These are phyloP conservation scores for Kentomonas sorsogonicus DNA, from an alignment of 208 protist genomes.

Conservation along the genomic window DNA sequence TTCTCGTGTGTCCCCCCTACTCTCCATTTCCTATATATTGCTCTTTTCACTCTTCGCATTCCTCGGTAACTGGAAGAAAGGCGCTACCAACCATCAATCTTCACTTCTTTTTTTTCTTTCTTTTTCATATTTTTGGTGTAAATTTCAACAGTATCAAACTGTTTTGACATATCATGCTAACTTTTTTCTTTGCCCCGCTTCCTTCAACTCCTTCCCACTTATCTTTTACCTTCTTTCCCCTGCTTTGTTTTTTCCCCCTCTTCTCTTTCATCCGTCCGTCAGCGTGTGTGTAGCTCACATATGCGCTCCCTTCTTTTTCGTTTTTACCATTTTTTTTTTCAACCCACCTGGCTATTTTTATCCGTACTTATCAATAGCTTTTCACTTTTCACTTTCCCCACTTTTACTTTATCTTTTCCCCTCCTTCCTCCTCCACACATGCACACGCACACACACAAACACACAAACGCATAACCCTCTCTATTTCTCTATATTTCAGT, in stretches of 20 bases:
- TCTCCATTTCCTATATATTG: too few species aligned
- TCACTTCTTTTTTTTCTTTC: constrained; percentile 7
- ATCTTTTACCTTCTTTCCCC: too few species aligned
- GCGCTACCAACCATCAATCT: too few species aligned
- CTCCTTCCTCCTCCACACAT: background rate
- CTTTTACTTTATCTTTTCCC: constrained; percentile 8
- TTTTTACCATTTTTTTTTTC: constrained; percentile 9
- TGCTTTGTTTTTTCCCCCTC: background rate
- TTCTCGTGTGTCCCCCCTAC: too few species aligned
- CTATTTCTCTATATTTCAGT: constrained; percentile 12
- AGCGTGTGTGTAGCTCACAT: too few species aligned
- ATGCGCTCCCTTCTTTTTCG: background rate
- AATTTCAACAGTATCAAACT: too few species aligned
- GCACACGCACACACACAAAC: constrained; percentile 8
- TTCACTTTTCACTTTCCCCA: background rate
- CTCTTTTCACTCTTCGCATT: too few species aligned
- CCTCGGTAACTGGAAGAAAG: too few species aligned
- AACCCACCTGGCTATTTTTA: background rate
- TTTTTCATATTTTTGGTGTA: background rate
- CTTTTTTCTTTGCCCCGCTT: background rate
- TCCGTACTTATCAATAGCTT: background rate
- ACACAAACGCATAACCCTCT: constrained; percentile 9
- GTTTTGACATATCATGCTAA: too few species aligned
- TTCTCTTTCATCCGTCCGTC: constrained; percentile 3
- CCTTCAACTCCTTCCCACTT: background rate